Evolutionary conservation across 805 yeast genomes (phyloP), one percentile per base, ranked within the genome.

Genomic region (Saccharomycopsis amapae): DNA sequence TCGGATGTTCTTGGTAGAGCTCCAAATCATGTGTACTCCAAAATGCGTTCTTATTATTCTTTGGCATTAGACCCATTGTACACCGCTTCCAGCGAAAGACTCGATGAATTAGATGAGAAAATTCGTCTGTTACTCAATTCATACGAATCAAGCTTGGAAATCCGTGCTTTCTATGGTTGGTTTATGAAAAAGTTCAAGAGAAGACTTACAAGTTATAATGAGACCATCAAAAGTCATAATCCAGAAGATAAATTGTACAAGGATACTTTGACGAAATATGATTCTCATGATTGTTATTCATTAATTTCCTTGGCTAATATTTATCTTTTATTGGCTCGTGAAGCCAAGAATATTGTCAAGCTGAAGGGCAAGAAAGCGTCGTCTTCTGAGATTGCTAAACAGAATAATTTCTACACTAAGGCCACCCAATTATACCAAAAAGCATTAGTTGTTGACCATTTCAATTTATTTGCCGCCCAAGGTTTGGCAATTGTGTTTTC

Each of bases 401-500:
- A 75, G 51, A 78, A 78, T 54, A 84, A 81, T 53, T 82, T 87
- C 45, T 90, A 83, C 60, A 69, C 81, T 38, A 78, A 95, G 62
- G 96, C 96, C n/a, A 83, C 89, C 12, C 97, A 90, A 64, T 69
- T 93, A 49, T 90, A 79, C 62, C 85, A 87, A 57, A 93, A 93
- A 64, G 96, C 87, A 1, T 67, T 93, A 44, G 80, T 84, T 42
- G 65, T 88, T 24, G 97, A 93, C 65, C 78, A 89, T 2, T 71
- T 74, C 54, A 86, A 90, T 60, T 90, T 89, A 1, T 93, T 81
- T 66, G 99, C 98, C 4, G 97, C 98, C 1, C 98, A 93, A 63
- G 99, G 99, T 45, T 72, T 93, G 51, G 97, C 97, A 1, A 87
- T 93, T 46, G 78, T 88, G 3, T 84, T 87, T 62, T 94, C 95